phyloP scores from a whole-genome alignment of 2,329 filamentous ascomycete species.

The Conoideocrella luteorostrata region DNA sequence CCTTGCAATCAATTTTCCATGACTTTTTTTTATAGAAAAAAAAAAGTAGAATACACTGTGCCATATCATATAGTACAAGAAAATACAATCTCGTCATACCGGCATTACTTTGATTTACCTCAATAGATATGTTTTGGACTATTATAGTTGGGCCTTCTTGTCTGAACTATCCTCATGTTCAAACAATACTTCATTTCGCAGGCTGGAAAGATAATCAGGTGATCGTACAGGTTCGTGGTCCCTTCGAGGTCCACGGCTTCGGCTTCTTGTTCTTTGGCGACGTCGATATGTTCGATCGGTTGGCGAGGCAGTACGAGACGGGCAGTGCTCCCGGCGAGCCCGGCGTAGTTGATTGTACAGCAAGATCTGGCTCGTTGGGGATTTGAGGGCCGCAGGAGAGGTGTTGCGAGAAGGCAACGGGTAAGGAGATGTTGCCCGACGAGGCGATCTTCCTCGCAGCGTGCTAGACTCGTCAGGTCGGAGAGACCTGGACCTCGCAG shows the following conservation, averaged over 20 bases:
- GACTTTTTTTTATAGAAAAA: not conserved
- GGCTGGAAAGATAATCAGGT: slow-evolving; percentile 23
- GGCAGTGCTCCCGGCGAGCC: slow-evolving; percentile 38
- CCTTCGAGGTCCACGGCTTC: slow-evolving; percentile 27
- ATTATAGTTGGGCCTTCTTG: slow-evolving; percentile 1
- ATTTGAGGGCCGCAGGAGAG: slow-evolving; percentile 26
- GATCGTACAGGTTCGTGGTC: slow-evolving; percentile 23
- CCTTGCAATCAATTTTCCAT: too few relatives aligned
- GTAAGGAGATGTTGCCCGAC: slow-evolving; percentile 31
- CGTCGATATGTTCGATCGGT: slow-evolving; percentile 26
- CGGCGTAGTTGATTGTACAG: slow-evolving; percentile 34
- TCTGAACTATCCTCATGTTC: slow-evolving; percentile 9
- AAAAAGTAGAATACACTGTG: not conserved
- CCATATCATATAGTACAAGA: slow-evolving; percentile 3
- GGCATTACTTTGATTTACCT: not conserved
- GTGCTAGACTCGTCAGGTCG: slow-evolving; percentile 36
- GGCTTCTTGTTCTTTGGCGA: slow-evolving; percentile 32
- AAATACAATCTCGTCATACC: slow-evolving; percentile 1
- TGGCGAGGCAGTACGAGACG: slow-evolving; percentile 31
- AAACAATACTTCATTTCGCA: slow-evolving; percentile 28
- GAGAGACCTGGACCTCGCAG: slow-evolving; percentile 22
- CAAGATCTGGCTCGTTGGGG: slow-evolving; percentile 35
- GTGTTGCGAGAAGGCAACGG: slow-evolving; percentile 25
- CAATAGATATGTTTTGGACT: not conserved
- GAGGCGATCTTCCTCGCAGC: slow-evolving; percentile 34